A percentile compares a stretch with the other conserved stretches of the same genome.
Conservation (phyloP, 768 basidiomycete species). For the Clitopilus hobsonii region DNA sequence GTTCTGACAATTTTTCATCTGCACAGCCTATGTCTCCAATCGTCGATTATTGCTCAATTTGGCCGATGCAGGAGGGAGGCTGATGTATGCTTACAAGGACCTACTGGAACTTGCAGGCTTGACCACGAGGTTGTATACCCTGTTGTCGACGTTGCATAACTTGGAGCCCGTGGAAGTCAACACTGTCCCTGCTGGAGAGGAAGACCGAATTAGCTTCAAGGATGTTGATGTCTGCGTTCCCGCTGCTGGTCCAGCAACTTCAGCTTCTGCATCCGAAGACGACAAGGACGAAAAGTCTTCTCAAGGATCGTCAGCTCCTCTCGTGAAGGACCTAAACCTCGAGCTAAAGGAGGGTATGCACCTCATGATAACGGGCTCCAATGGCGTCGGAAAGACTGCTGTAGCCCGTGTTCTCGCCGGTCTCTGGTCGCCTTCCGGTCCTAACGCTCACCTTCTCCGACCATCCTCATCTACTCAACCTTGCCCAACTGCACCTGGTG, state of each 20-base stretch:
- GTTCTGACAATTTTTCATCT: background rate
- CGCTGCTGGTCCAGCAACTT: conserved; percentile 5
- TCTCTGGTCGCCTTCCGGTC: conserved; percentile 69
- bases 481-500: background rate
- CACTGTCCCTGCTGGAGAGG: conserved; percentile 23
- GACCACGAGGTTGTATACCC: conserved; percentile 83
- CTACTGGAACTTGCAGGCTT: conserved; percentile 92
- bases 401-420: conserved; percentile 87
- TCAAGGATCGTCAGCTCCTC: conserved; percentile 30
- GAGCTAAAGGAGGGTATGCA: conserved; percentile 71
- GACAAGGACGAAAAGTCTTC: conserved; percentile 5
- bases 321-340: conserved; percentile 70
- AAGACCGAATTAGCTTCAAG: background rate
- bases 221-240: conserved; percentile 74
- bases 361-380: conserved; percentile 89
- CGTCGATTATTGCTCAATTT: conserved; percentile 86
- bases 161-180: conserved; percentile 28
- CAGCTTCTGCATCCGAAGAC: conserved; percentile 6
- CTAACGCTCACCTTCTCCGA: conserved; percentile 24
- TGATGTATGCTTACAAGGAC: conserved; percentile 98
- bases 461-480: conserved; percentile 29
- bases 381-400: conserved; percentile 89
- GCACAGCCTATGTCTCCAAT: conserved; percentile 80
- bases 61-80: conserved; percentile 92
- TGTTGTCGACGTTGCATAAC: conserved; percentile 81